These are phyloP conservation scores for Trichoderma pleuroti DNA, from an alignment of 2,329 filamentous ascomycete genomes.

Conservation along the genomic window DNA sequence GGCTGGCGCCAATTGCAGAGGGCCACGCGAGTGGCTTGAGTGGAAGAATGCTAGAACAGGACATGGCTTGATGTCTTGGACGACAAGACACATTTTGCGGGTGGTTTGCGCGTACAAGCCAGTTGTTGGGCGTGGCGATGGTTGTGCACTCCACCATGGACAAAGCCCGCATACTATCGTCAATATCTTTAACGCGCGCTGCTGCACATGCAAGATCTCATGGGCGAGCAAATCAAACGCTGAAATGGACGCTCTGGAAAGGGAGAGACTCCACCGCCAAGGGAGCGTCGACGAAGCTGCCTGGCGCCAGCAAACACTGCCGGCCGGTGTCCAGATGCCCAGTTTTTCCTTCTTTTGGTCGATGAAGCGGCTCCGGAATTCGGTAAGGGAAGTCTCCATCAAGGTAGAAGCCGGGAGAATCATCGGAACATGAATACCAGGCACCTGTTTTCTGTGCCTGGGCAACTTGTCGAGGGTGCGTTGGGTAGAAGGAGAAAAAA, in stretches of 20 bases:
- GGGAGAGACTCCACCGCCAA: background rate
- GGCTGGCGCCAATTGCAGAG: constrained; percentile 8
- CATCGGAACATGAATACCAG: background rate
- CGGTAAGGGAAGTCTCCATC: background rate
- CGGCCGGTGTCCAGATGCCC: background rate
- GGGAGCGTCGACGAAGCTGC: constrained; percentile 1
- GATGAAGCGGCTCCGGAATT: background rate
- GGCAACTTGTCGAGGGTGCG: background rate
- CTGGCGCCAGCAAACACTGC: background rate
- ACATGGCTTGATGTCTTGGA: background rate
- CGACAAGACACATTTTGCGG: background rate
- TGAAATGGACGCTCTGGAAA: background rate
- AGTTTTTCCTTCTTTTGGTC: background rate
- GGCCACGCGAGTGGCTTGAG: constrained; percentile 14
- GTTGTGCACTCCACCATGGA: background rate
- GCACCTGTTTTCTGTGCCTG: background rate
- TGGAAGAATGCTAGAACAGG: background rate
- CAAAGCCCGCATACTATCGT: background rate
- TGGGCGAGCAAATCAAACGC: background rate
- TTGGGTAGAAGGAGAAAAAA: background rate
- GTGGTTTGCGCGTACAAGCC: background rate
- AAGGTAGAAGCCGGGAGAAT: background rate
- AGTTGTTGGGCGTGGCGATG: background rate
- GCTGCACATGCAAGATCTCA: constrained; percentile 3
- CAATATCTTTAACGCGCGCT: too few species aligned